Evolutionary conservation across 805 yeast genomes (phyloP).

Genomic region (Kazachstania viticola): DNA sequence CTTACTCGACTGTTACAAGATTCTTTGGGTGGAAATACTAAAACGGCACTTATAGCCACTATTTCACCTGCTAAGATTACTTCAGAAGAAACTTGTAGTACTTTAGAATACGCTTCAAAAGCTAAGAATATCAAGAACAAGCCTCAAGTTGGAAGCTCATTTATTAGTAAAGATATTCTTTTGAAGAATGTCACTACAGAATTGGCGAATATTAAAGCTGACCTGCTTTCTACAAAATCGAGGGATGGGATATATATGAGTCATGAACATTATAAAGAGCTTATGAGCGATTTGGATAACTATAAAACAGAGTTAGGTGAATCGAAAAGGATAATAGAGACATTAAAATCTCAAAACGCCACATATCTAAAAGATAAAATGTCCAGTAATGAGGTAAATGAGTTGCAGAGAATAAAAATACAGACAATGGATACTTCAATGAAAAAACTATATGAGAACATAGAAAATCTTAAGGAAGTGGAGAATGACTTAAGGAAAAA

Average conservation of each 20-base stretch:
- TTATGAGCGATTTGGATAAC: conserved; percentile 38
- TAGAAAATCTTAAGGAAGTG: conserved; percentile 14
- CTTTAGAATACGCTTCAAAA: conserved; percentile 77
- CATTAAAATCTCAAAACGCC: conserved; percentile 29
- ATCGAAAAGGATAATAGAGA: conserved; percentile 31
- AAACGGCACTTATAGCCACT: conserved; percentile 79
- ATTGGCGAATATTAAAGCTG: conserved; percentile 40
- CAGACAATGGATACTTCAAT: conserved; percentile 16
- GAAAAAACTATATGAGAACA: conserved; percentile 15
- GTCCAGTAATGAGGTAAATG: conserved; percentile 17
- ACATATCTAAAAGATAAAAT: conserved; percentile 21
- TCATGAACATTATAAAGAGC: conserved; percentile 43
- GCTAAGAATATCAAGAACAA: conserved; percentile 71
- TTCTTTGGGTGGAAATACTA: conserved; percentile 78
- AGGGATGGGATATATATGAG: conserved; percentile 60
- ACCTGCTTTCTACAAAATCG: conserved; percentile 47
- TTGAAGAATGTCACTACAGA: conserved; percentile 39
- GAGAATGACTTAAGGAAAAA: conserved; percentile 13
- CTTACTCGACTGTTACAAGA: conserved; percentile 66
- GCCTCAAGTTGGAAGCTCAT: conserved; percentile 52
- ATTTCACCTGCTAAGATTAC: conserved; percentile 71
- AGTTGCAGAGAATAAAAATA: conserved; percentile 18
- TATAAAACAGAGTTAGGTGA: conserved; percentile 41
- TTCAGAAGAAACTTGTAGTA: conserved; percentile 73
- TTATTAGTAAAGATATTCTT: conserved; percentile 42